Base-by-base conservation (phyloP, 768 basidiomycete genomes). In the Rhizopogon salebrosus region DNA sequence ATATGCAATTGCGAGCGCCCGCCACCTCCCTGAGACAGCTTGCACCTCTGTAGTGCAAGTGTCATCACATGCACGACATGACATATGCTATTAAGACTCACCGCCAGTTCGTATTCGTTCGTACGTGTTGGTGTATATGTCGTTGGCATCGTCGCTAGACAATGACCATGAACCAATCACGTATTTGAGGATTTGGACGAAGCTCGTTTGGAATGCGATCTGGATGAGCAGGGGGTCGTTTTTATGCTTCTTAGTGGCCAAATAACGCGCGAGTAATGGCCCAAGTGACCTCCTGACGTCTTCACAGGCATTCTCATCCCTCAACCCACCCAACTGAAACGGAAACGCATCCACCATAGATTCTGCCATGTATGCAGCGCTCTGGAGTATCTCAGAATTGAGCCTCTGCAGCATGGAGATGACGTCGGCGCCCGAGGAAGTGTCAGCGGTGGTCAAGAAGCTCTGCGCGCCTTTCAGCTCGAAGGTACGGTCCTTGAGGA, bases 371-470 rank as follows among this genome's bases (percentile, higher is more conserved):
- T 66, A 70, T 0, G 76, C 75, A 3, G 79, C 75, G 14, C 72
- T 72, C 56, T 82, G 78, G 31, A 71, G 71, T 27, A 80, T 75
- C 52, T 74, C 73, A 6, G 74, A 62, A 48, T 81, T 77, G n/a
- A 83, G 62, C 16, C 66, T 65, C 43, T 74, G 70, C 13, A 82
- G 63, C 59, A 75, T 70, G 2, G 54, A 60, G 24, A 73, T 65
- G 14, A 81, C 72, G 22, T 84, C 79, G 4, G 72, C 72, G 1
- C 70, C 72, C 3, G 80, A 74, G 39, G 73, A 64, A 0, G 63
- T 41, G 53, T 82, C 80, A 0, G 72, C 72, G 20, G 70, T 75
- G 3, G 71, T 70, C 45, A 78, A 65, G 67, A 78, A 82, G 40
- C 65, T 70, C 57, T 78, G 77, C 6, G 73, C 74, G 6, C 72